Evolutionary conservation across 805 yeast genomes (phyloP), one percentile per base, ranked within the genome.

Genomic region (Pichia scutulata): DNA sequence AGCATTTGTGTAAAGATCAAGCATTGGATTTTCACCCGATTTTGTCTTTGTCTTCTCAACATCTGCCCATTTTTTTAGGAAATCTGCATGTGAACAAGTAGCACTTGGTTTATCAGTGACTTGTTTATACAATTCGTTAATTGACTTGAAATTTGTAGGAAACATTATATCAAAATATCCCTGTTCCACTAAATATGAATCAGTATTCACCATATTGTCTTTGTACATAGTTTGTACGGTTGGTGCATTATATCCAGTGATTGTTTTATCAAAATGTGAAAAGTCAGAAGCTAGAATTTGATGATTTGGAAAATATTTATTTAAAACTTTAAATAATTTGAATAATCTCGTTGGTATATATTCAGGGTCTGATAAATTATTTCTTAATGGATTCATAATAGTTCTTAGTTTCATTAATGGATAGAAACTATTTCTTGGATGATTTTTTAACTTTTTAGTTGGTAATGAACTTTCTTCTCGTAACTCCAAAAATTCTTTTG

Each of bases 101-200:
- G 67, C 69, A 16, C 82, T 74, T 3, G 74, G 63, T 57, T 78
- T 83, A 0, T 89, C 89, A 21, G 82, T 76, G 16, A 86, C 77
- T 53, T 77, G 76, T 18, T 71, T 69, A 61, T 88, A 89, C 52
- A 87, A 53, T 45, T 81, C 84, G 40, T 77, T 72, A 4, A 81
- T 79, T 9, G 81, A 69, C 8, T 69, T 67, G 64, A 88, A 89
- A 60, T 88, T 85, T 0, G 95, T 88, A 10, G 95, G 87, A 60
- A 88, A 88, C 84, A 86, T 80, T 46, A 88, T 87, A 64, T 88
- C 95, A 62, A 86, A 88, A 60, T 76, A 84, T 0, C 96, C 96
- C 62, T 86, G 95, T 39, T 83, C 75, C n/a, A 78, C 84, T 90
- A 88, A 82, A 63, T 81, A 87, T 0, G 90, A 81, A 39, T 81